Percentiles rank a stretch among this genome's conserved stretches.
phyloP scores from a whole-genome alignment of 2,329 filamentous ascomycete genomes.

The Rugonectria rugulosa region DNA sequence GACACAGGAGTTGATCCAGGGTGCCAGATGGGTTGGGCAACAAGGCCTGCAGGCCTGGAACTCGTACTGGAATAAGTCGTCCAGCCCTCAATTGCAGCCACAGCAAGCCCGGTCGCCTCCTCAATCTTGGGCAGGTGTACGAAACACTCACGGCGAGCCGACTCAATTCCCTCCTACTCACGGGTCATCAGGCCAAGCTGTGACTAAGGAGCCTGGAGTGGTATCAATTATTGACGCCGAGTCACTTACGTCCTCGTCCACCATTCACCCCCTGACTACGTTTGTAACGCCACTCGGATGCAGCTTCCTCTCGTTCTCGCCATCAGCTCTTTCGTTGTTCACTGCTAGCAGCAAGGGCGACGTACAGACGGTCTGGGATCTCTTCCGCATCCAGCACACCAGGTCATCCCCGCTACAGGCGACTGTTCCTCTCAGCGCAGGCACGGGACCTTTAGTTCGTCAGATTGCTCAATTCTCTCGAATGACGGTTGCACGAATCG shows the following conservation, averaged over 20 bases:
- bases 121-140: conserved; percentile 56
- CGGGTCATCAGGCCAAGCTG: conserved; percentile 63
- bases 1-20: conserved; percentile 78
- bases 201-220: conserved; percentile 72
- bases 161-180: conserved; percentile 79
- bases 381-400: conserved; percentile 71
- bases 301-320: conserved; percentile 82
- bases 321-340: conserved; percentile 75
- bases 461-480: conserved; percentile 89
- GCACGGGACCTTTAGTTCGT: conserved; percentile 69
- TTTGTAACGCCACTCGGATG: conserved; percentile 78
- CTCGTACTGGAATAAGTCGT: conserved; percentile 75
- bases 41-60: conserved; percentile 81
- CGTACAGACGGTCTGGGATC: conserved; percentile 81
- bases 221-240: conserved; percentile 79
- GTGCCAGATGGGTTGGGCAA: conserved; percentile 78
- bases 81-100: conserved; percentile 52
- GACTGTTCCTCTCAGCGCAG: conserved; percentile 52
- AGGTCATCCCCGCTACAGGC: conserved; percentile 67
- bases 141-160: conserved; percentile 55
- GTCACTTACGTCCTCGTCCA: conserved; percentile 58
- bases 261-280: conserved; percentile 71
- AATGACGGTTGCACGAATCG: conserved; percentile 88
- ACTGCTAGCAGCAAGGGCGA: conserved; percentile 87
- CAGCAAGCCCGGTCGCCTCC: conserved; percentile 55